Evolutionary conservation across 768 basidiomycete genomes (phyloP), one percentile per base, ranked within the genome.

Genomic region (Boletus reticuloceps): DNA sequence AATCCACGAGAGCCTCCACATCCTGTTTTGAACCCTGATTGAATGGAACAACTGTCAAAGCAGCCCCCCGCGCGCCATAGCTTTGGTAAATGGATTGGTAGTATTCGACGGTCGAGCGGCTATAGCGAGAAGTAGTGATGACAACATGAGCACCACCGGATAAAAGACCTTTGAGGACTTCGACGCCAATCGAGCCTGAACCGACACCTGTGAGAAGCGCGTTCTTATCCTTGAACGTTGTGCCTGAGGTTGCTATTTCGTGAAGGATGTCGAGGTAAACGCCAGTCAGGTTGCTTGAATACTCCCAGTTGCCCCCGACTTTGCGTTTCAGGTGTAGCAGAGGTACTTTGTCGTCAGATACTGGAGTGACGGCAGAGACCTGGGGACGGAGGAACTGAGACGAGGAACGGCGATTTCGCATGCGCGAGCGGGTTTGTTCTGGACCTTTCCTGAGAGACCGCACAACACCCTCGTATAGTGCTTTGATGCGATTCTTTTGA

Each of bases 11-110:
- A 6, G 95, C 94, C 66, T 99, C 97, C 38, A 98, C 93, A 61
- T 99, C 97, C 71, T 98, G 97, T 74, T 94, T 97, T 5, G 97
- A 98, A 29, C 91, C 97, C 71, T 98, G 96, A 68, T 99, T 99
- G 84, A 98, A 99, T 14, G 97, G 97, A 34, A 99, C 96, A 48
- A 99, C 96, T 13, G 94, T 94, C 43, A 99, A 81, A 19, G 94
- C 91, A n/a, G 96, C 95, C 10, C 95, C 96, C 60, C 92, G 88
- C 63, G 92, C 93, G 19, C 97, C 97, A 64, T 87, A 88, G 55
- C 89, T 87, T 72, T 98, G 97, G 84, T 89, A 99, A 72, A 98
- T 95, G 43, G 88, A 88, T 70, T 99, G 97, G 74, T 99, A 99
- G 73, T 95, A 99, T 72, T 98, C 95, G 57, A 99, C 96, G 13